Evolutionary conservation across 2,329 filamentous ascomycete genomes (phyloP).

Genomic region (Colletotrichum coccodes): DNA sequence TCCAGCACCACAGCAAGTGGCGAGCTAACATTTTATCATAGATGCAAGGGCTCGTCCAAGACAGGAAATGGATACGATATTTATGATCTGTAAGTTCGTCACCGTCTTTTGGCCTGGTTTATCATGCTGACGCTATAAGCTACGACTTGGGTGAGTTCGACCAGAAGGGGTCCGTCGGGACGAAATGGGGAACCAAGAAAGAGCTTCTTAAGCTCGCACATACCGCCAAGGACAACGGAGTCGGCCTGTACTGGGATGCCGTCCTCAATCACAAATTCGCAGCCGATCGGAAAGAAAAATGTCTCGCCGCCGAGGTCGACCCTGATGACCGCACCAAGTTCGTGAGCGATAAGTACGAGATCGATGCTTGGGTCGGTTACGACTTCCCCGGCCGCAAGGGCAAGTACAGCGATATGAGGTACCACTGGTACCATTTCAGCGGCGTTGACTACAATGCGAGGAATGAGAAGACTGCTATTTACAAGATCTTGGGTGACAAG

Average conservation of each 20-base stretch:
- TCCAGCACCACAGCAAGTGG: background rate
- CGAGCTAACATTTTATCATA: constrained; percentile 1
- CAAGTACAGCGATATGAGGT: constrained; percentile 71
- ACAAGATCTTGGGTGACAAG: constrained; percentile 69
- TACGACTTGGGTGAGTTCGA: constrained; percentile 79
- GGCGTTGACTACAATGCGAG: constrained; percentile 75
- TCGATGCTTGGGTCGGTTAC: constrained; percentile 77
- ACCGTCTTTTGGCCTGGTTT: background rate
- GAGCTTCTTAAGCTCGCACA: constrained; percentile 66
- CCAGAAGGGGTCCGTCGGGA: constrained; percentile 71
- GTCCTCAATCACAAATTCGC: constrained; percentile 82
- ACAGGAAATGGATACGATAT: constrained; percentile 76
- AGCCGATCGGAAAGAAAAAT: constrained; percentile 73
- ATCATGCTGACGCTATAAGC: constrained; percentile 20
- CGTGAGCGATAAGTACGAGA: constrained; percentile 68
- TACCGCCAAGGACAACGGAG: constrained; percentile 62
- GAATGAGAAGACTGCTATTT: constrained; percentile 71
- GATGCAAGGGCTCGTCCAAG: constrained; percentile 73
- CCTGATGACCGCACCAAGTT: constrained; percentile 66
- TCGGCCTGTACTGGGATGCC: constrained; percentile 77
- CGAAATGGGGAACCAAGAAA: constrained; percentile 77
- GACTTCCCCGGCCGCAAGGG: constrained; percentile 72
- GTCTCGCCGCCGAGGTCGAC: constrained; percentile 72
- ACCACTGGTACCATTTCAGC: constrained; percentile 76
- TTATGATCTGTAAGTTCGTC: constrained; percentile 67